Percentiles rank a stretch among this genome's conserved stretches.
These are phyloP conservation scores for Candida suzukii DNA, from an alignment of 805 yeast genomes.

Conservation along the genomic window DNA sequence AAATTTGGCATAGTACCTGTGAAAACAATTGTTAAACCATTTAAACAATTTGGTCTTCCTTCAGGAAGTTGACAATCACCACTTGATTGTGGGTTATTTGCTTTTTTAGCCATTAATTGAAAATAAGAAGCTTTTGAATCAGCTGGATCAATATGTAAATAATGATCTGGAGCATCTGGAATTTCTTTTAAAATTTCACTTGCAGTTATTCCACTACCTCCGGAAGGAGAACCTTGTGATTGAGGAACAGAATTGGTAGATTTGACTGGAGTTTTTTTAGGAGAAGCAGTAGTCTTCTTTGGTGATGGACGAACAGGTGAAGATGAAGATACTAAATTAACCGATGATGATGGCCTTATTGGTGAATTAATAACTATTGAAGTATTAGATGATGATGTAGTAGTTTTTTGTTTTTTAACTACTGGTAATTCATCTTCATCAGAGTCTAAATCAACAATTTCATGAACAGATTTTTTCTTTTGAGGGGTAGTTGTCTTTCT, in stretches of 20 bases:
- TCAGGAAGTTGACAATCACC: conserved; percentile 55
- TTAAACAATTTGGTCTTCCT: conserved; percentile 79
- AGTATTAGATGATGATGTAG: no score
- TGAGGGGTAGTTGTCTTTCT: background rate
- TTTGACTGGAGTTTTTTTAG: background rate
- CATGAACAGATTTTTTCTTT: background rate
- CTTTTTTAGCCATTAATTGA: conserved; percentile 46
- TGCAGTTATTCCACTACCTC: conserved; percentile 37
- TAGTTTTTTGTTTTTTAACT: background rate
- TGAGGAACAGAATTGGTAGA: background rate
- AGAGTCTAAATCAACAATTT: conserved; percentile 4
- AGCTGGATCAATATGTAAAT: conserved; percentile 31
- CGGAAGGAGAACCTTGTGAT: conserved; percentile 5
- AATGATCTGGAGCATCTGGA: conserved; percentile 61
- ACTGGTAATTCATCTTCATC: conserved; percentile 5
- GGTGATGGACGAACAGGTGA: background rate
- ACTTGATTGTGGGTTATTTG: conserved; percentile 24
- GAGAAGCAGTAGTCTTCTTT: background rate
- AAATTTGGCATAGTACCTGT: conserved; percentile 83
- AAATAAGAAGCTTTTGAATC: conserved; percentile 46
- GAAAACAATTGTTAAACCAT: conserved; percentile 87
- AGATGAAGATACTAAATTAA: no score
- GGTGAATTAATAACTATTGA: no score
- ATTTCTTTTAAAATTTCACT: conserved; percentile 53
- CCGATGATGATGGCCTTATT: no score